Evolutionary conservation across 768 basidiomycete genomes (phyloP), one percentile per base, ranked within the genome.

Genomic region (Suillus variegatus): DNA sequence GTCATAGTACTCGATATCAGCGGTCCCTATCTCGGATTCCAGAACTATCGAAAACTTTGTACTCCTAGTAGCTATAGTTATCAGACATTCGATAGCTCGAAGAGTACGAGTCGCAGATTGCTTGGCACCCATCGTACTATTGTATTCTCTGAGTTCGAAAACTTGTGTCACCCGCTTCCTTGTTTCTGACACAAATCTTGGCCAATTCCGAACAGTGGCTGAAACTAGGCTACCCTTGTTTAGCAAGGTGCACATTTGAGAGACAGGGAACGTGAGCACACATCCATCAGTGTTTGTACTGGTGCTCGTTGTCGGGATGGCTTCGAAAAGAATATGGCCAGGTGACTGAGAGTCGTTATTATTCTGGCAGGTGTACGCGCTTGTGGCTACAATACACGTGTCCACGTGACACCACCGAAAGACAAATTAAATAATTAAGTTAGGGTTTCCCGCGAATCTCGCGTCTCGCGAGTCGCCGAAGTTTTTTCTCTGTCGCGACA

Each of bases 401-500:
- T 36, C 38, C 76, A 77, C 74, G 76, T 75, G 76, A 69, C 12
- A 2, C 1, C 7, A 25, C 60, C 51, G 18, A n/a, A 25, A 43
- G 22, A 73, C 73, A 63, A 75, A 76, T 63, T 32, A 32, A 32
- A 32, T 41, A 62, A 63, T 64, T 61, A 46, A 47, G 49, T 76
- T 68, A 65, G 64, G 25, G 57, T 63, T 35, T 25, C 22, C 41
- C 35, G 51, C 63, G 25, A 12, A 62, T 32, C 32, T 32, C 32
- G 32, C 32, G 32, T 32, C 32, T 32, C 32, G 32, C 32, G 32
- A 32, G 32, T 32, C 68, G 52, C 54, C 40, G 54, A 62, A 62
- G 41, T 44, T 60, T 58, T 49, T 60, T 36, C 49, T 41, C 22
- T 16, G 63, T 55, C 56, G 56, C 56, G 62, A 47, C 41, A 38